Evolutionary conservation across 2,329 filamentous ascomycete genomes (phyloP), one percentile per base, ranked within the genome.

Genomic region (Plectosphaerella plurivora): DNA sequence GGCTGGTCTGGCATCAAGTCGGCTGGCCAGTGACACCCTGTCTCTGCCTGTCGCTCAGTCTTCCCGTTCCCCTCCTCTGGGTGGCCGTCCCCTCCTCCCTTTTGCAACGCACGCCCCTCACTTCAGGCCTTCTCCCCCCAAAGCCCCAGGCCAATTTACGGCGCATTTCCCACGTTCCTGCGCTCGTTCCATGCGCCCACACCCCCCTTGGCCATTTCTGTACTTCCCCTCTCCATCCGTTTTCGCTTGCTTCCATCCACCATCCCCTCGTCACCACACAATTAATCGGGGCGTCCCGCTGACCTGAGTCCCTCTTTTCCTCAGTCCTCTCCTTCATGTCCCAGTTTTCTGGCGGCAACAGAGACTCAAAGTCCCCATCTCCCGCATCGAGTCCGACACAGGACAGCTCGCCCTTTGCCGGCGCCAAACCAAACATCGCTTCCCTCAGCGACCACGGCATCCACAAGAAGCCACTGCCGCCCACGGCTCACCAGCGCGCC

Each of bases 311-410:
- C 51, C 16, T 53, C 41, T 54, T 54, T 53, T 56, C 51, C 58
- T 63, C 68, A 95, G 91, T 96, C 53, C 78, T 91, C 62, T 95
- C 90, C 62, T 95, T 95, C 73, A 93, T 95, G 81, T 91, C 88
- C 69, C 84, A 86, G 72, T 86, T 89, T 76, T 87, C 87, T 59
- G 74, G 73, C 59, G 69, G 72, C 54, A 64, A 69, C 54, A 64
- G 62, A 59, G 69, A 73, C 61, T 74, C 73, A 56, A 69, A 59
- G 50, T 62, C 70, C 58, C 70, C 74, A 39, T 72, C 75, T 22
- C 71, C 73, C 51, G 67, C 73, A 52, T 70, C 73, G 37, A 75
- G 75, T 45, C 73, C 75, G 53, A 68, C 72, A 49, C 62, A 63
- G 63, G 68, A 72, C 59, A 55, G 51, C 46, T 56, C 56, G 25